Percentiles rank a stretch among this genome's conserved stretches.
Evolutionary conservation across 352 stramenopile genomes (phyloP).

Genomic region (Pythium periplocum): DNA sequence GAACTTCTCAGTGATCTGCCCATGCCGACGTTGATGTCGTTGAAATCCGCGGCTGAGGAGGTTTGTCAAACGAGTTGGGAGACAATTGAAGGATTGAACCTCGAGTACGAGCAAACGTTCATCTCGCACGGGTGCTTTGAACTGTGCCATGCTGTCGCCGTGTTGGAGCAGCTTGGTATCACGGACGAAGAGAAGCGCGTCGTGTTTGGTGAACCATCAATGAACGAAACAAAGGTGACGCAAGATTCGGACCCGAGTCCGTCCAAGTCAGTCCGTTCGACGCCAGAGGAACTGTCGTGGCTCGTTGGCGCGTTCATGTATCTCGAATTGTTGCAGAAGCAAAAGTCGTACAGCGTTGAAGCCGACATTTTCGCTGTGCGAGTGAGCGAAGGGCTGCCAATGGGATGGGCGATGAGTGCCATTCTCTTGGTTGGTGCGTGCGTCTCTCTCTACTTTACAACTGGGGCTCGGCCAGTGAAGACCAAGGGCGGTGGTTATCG

Average conservation of each 20-base stretch:
- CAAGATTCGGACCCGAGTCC: constrained; percentile 3
- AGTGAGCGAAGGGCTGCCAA: constrained; percentile 57
- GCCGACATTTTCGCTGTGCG: constrained; percentile 57
- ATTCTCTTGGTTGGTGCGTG: constrained; percentile 46
- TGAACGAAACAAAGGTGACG: constrained; percentile 12
- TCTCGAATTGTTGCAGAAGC: constrained; percentile 53
- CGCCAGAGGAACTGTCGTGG: constrained; percentile 40
- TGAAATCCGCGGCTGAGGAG: constrained; percentile 29
- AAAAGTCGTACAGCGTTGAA: constrained; percentile 48
- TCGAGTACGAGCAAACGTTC: constrained; percentile 15
- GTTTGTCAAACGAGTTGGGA: constrained; percentile 27
- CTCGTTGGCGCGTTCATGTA: constrained; percentile 66
- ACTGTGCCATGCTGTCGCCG: constrained; percentile 53
- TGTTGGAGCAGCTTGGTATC: constrained; percentile 51
- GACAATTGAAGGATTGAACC: constrained; percentile 4
- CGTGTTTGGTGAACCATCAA: constrained; percentile 44
- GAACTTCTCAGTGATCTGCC: constrained; percentile 31
- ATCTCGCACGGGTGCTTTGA: constrained; percentile 43
- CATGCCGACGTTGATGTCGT: constrained; percentile 28
- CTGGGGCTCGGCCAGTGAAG: constrained; percentile 8
- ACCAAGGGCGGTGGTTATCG: constrained; percentile 23
- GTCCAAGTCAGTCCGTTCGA: neutral
- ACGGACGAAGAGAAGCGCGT: constrained; percentile 45
- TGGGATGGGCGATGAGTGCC: constrained; percentile 63
- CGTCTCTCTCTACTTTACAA: constrained; percentile 52